Evolutionary conservation across 2,329 filamentous ascomycete species (phyloP).

Genomic region (Drechslerella coelobrocha): DNA sequence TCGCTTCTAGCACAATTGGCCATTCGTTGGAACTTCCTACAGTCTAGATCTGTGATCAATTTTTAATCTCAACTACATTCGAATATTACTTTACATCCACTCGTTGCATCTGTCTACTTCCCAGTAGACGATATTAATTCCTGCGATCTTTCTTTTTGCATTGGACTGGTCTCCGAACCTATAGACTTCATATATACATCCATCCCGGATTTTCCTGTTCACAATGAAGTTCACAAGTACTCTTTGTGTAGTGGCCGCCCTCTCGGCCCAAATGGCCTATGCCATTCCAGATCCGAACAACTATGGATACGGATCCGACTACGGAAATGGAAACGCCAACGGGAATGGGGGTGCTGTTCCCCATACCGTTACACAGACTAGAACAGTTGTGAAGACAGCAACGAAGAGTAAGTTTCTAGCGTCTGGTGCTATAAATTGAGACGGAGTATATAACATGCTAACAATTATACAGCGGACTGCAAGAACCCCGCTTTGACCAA

Average conservation of each 20-base stretch:
- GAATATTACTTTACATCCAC: constrained; percentile 27
- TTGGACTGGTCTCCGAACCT: background rate
- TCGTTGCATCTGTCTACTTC: too few relatives aligned
- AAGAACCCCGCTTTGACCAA: background rate
- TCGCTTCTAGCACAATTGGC: constrained; percentile 1
- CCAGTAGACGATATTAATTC: background rate
- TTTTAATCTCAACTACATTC: constrained; percentile 11
- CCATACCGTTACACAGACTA: background rate
- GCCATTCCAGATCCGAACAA: constrained; percentile 19
- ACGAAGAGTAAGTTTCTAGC: background rate
- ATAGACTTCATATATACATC: too few relatives aligned
- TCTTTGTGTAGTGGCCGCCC: constrained; percentile 24
- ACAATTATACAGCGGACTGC: background rate
- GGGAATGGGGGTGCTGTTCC: background rate
- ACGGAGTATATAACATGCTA: too few relatives aligned
- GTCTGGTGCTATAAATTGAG: background rate
- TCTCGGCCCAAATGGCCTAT: constrained; percentile 24
- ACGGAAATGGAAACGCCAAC: constrained; percentile 3
- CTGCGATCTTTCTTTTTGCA: background rate
- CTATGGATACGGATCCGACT: constrained; percentile 4
- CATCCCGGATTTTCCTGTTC: background rate
- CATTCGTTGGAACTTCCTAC: constrained; percentile 26
- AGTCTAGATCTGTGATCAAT: constrained; percentile 22
- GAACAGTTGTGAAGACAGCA: background rate
- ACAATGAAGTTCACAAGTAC: constrained; percentile 39